Percentiles rank a stretch among this genome's conserved stretches.
These are phyloP conservation scores for Bathelium albidoporum DNA, from an alignment of 495 filamentous ascomycete species.

Conservation along the genomic window DNA sequence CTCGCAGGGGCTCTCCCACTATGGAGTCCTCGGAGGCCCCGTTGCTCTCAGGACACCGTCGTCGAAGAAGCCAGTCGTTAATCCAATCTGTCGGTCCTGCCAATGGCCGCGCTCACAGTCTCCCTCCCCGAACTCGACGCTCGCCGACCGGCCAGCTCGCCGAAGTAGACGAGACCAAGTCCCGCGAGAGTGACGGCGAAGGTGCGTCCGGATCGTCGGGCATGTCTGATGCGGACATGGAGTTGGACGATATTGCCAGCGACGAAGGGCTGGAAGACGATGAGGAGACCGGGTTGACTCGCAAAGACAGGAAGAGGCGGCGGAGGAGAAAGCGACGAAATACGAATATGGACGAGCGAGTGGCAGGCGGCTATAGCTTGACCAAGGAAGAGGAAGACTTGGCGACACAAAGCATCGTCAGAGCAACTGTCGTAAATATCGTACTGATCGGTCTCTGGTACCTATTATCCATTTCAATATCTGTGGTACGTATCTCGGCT, in stretches of 20 bases:
- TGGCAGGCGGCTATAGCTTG: conserved; percentile 42
- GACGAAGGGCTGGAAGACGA: conserved; percentile 76
- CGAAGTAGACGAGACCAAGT: background rate
- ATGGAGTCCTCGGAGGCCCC: conserved; percentile 3
- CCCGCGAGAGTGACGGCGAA: background rate
- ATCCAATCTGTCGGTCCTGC: background rate
- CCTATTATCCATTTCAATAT: conserved; percentile 86
- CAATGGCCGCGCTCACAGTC: background rate
- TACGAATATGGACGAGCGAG: conserved; percentile 62
- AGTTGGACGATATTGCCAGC: conserved; percentile 51
- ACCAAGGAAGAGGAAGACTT: conserved; percentile 54
- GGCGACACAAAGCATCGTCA: conserved; percentile 61
- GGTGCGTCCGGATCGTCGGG: background rate
- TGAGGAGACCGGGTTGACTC: conserved; percentile 79
- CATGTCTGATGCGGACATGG: conserved; percentile 34
- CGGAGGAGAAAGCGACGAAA: conserved; percentile 54
- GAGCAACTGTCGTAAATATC: conserved; percentile 57
- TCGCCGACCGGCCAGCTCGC: background rate
- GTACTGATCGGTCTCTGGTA: conserved; percentile 74
- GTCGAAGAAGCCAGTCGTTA: background rate
- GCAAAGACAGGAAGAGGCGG: conserved; percentile 55
- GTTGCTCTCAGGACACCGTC: background rate
- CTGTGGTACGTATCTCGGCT: conserved; percentile 55
- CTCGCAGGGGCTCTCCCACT: background rate
- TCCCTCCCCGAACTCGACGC: background rate